Base-by-base conservation (phyloP, 2,329 filamentous ascomycete species). In the Colletotrichum higginsianum region DNA sequence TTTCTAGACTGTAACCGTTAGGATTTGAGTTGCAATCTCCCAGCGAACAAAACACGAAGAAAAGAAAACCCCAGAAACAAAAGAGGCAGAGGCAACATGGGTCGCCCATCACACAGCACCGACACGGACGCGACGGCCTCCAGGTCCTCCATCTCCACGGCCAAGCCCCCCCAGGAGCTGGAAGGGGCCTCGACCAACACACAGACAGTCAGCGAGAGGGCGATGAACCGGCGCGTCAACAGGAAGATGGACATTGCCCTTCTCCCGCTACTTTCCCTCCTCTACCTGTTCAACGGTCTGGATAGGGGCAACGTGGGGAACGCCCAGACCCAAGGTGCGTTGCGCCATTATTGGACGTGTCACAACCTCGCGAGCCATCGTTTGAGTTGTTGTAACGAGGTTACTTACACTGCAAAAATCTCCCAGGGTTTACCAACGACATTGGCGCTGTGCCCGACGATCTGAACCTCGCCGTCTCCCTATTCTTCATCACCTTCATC, bases 401-500 rank as follows among this genome's bases (percentile, higher is more conserved):
- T 42, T 26, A 30, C 65, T 71, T 21, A 71, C 57, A 46, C 4
- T 1, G n/a, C 8, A 7, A 44, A 15, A 49, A 16, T 8, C 12
- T n/a, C 8, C 15, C 72, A 73, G 79, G 79, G 11, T 90, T 90
- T 77, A 90, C 88, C 0, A 77, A 79, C 50, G 87, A 90, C 74
- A 85, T 88, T 35, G 88, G 87, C 0, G 81, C 88, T 1, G 79
- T 79, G 4, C 82, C 83, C n/a, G 80, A 81, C 47, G 88, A 89
- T 75, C 78, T 91, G 66, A 90, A 90, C 74, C 83, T 84, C 5
- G 86, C 88, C 3, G 85, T 90, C 12, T 86, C 87, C 26, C 82
- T 86, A 63, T 90, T 90, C 82, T 90, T 88, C 76, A 83, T 85
- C 74, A 87, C 87, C 67, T 90, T 90, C 75, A 88, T 91, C n/a